Evolutionary conservation across 2,329 filamentous ascomycete genomes (phyloP).

Genomic region (Byssochlamys sp.): DNA sequence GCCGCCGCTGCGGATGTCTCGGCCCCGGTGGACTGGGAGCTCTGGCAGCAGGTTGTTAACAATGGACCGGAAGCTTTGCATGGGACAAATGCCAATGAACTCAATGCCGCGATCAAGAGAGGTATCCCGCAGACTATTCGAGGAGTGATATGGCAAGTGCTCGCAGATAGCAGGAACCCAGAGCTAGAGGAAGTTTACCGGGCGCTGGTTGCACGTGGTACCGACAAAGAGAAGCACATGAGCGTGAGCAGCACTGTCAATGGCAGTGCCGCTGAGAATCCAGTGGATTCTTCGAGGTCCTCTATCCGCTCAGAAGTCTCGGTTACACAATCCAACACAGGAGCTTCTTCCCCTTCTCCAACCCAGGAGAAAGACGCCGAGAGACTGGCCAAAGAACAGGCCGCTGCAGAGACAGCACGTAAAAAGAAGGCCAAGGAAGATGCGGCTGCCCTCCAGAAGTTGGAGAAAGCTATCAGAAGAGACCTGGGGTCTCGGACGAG

Average conservation of each 20-base stretch:
- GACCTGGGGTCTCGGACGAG: constrained; percentile 88
- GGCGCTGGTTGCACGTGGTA: constrained; percentile 68
- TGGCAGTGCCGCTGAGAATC: constrained; percentile 50
- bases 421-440: constrained; percentile 75
- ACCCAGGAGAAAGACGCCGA: constrained; percentile 56
- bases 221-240: constrained; percentile 64
- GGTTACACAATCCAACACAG: constrained; percentile 47
- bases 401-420: constrained; percentile 54
- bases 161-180: constrained; percentile 89
- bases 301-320: constrained; percentile 68
- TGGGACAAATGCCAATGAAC: constrained; percentile 75
- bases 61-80: constrained; percentile 83
- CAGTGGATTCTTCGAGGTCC: constrained; percentile 66
- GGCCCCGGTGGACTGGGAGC: constrained; percentile 86
- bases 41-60: constrained; percentile 94
- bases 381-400: constrained; percentile 55
- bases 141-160: constrained; percentile 96
- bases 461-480: constrained; percentile 84
- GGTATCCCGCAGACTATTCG: constrained; percentile 91
- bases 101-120: constrained; percentile 81
- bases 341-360: constrained; percentile 43
- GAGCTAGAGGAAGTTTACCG: constrained; percentile 80
- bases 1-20: constrained; percentile 56
- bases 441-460: constrained; percentile 59
- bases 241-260: constrained; percentile 41